Conservation (phyloP, 1,284 basidiomycete genomes). For the Ganoderma lingzhi region DNA sequence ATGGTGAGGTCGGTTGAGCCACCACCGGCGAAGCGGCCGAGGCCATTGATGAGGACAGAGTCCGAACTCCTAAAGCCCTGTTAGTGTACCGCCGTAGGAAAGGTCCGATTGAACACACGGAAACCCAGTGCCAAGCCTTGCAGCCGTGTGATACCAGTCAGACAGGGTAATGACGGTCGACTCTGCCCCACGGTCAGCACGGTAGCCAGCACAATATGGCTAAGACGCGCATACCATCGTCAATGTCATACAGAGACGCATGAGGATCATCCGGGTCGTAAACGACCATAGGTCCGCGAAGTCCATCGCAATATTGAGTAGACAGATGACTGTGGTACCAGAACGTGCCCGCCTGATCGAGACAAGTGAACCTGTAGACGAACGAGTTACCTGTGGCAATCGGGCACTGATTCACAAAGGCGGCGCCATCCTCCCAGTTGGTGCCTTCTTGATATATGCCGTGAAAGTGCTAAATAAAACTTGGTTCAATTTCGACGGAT, state of each 20-base stretch:
- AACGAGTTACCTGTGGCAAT: constrained; percentile 54
- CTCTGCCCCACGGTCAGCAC: constrained; percentile 22
- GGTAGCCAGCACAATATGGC: too few species aligned
- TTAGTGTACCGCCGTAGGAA: background rate
- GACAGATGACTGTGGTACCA: constrained; percentile 30
- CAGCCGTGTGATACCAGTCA: constrained; percentile 37
- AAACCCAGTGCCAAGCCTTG: constrained; percentile 20
- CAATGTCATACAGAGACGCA: constrained; percentile 48
- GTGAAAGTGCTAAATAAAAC: constrained; percentile 45
- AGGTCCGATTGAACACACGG: constrained; percentile 20
- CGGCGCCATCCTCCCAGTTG: constrained; percentile 44
- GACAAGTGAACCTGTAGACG: constrained; percentile 48
- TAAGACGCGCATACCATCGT: constrained; percentile 42
- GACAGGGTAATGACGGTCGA: constrained; percentile 34
- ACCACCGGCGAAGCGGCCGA: constrained; percentile 42
- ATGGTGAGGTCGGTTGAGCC: constrained; percentile 39
- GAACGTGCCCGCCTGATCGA: constrained; percentile 44
- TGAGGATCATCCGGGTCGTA: constrained; percentile 52
- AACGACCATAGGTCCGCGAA: constrained; percentile 46
- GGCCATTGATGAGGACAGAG: constrained; percentile 60
- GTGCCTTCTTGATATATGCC: constrained; percentile 44
- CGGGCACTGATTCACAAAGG: constrained; percentile 57
- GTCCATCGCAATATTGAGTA: constrained; percentile 40
- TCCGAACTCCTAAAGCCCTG: constrained; percentile 17
- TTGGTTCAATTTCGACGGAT: background rate